Conservation (phyloP, 768 basidiomycete genomes). For the Pleurotus pulmonarius region DNA sequence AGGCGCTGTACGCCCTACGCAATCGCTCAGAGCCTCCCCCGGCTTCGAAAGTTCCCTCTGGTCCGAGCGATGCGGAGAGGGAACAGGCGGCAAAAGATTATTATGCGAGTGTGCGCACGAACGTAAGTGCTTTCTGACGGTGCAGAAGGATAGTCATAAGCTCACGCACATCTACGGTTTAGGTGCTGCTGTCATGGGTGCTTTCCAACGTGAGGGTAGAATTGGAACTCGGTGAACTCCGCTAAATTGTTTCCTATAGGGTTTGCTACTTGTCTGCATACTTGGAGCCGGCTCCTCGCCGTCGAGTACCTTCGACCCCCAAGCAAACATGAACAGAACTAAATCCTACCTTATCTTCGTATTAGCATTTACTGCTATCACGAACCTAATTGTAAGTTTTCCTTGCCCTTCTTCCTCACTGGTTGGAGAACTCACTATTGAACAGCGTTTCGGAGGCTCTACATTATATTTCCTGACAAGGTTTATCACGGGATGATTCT, state of each 20-base stretch:
- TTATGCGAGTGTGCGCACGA: constrained; percentile 84
- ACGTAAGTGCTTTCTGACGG: constrained; percentile 34
- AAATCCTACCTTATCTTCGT: constrained; percentile 81
- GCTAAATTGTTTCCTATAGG: constrained; percentile 1
- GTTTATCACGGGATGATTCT: constrained; percentile 21
- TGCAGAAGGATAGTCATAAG: background rate
- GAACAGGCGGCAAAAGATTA: constrained; percentile 80
- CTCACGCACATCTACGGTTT: background rate
- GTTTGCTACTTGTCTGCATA: constrained; percentile 62
- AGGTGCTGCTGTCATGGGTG: constrained; percentile 78
- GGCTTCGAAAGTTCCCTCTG: constrained; percentile 20
- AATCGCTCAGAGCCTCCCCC: constrained; percentile 37
- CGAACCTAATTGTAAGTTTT: constrained; percentile 52
- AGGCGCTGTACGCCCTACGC: constrained; percentile 72
- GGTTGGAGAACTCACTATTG: constrained; percentile 1
- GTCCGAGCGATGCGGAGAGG: constrained; percentile 50
- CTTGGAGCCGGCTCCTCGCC: constrained; percentile 50
- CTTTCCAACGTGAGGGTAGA: constrained; percentile 64
- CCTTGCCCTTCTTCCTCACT: background rate
- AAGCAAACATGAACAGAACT: constrained; percentile 47
- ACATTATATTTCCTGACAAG: constrained; percentile 25
- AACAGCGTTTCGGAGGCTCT: constrained; percentile 27
- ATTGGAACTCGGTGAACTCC: background rate
- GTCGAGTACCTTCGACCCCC: constrained; percentile 54
- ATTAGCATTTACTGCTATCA: constrained; percentile 76